These are phyloP conservation scores for Allantophomopsis cytisporea DNA, from an alignment of 2,329 filamentous ascomycete species.

Conservation along the genomic window DNA sequence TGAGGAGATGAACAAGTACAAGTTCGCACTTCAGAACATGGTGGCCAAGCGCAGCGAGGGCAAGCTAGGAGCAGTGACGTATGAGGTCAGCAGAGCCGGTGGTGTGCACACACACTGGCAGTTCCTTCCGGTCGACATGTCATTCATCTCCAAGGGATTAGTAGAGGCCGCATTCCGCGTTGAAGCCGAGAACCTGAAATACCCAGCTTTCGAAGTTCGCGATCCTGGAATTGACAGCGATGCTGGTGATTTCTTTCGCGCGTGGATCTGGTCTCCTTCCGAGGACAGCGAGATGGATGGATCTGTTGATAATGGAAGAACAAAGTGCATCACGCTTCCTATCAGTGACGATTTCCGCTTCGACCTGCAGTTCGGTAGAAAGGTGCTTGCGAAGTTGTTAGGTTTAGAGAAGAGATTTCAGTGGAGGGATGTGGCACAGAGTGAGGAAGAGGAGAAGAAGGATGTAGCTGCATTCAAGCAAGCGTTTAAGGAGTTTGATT, in stretches of 20 bases:
- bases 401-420: constrained; percentile 63
- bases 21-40: constrained; percentile 66
- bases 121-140: constrained; percentile 61
- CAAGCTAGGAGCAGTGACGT: constrained; percentile 71
- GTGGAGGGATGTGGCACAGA: constrained; percentile 78
- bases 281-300: constrained; percentile 29
- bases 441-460: constrained; percentile 59
- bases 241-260: constrained; percentile 60
- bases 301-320: constrained; percentile 19
- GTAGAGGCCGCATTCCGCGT: constrained; percentile 84
- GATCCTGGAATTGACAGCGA: constrained; percentile 34
- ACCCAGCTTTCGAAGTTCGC: constrained; percentile 33
- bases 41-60: constrained; percentile 38
- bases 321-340: constrained; percentile 61
- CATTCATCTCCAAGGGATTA: constrained; percentile 56
- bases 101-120: constrained; percentile 94
- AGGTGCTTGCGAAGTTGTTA: constrained; percentile 79
- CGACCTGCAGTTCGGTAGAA: constrained; percentile 79
- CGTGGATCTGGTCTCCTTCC: constrained; percentile 61
- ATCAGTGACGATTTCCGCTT: constrained; percentile 63
- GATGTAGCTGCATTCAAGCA: constrained; percentile 71
- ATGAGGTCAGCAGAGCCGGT: constrained; percentile 73
- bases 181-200: constrained; percentile 62
- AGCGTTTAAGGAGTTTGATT: constrained; percentile 79
- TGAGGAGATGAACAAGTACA: constrained; percentile 74